Percentiles rank a stretch among this genome's conserved stretches.
Evolutionary conservation across 1,139 yeast genomes (phyloP).

Genomic region (Suhomyces atakaporum): DNA sequence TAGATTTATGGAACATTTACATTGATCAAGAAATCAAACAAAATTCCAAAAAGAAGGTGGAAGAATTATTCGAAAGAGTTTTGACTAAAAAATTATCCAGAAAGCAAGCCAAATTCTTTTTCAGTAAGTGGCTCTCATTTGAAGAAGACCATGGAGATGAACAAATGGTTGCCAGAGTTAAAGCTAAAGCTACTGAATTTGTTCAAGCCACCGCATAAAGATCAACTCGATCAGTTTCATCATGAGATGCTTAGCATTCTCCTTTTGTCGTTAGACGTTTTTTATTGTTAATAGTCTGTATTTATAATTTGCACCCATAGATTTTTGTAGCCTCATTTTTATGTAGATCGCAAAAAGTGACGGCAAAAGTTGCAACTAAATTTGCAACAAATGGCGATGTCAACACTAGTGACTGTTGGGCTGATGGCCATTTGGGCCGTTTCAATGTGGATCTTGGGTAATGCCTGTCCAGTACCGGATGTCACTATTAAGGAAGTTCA

Average conservation of each 20-base stretch:
- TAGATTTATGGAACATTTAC: slow-evolving; percentile 93
- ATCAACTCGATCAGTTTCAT: too few species aligned
- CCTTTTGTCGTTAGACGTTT: too few species aligned
- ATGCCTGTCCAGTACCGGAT: too few species aligned
- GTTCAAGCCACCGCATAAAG: too few species aligned
- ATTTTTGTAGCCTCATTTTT: not conserved
- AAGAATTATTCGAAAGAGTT: slow-evolving; percentile 81
- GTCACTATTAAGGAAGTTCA: too few species aligned
- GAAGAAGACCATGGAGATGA: slow-evolving; percentile 73
- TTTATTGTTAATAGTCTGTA: slow-evolving; percentile 7
- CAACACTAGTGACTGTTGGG: not conserved
- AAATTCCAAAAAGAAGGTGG: slow-evolving; percentile 60
- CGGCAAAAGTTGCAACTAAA: too few species aligned
- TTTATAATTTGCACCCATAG: slow-evolving; percentile 7
- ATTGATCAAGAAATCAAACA: slow-evolving; percentile 86
- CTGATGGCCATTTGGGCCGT: too few species aligned
- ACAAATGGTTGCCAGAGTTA: slow-evolving; percentile 78
- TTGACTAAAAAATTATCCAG: slow-evolving; percentile 66
- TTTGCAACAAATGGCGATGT: not conserved
- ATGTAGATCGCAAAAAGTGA: too few species aligned
- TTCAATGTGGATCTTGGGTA: too few species aligned
- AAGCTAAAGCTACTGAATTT: slow-evolving; percentile 87
- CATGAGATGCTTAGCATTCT: too few species aligned
- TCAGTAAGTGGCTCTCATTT: slow-evolving; percentile 84
- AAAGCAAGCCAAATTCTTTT: slow-evolving; percentile 94